Conservation (phyloP, 2,329 filamentous ascomycete species). For the Venturia pyrina region DNA sequence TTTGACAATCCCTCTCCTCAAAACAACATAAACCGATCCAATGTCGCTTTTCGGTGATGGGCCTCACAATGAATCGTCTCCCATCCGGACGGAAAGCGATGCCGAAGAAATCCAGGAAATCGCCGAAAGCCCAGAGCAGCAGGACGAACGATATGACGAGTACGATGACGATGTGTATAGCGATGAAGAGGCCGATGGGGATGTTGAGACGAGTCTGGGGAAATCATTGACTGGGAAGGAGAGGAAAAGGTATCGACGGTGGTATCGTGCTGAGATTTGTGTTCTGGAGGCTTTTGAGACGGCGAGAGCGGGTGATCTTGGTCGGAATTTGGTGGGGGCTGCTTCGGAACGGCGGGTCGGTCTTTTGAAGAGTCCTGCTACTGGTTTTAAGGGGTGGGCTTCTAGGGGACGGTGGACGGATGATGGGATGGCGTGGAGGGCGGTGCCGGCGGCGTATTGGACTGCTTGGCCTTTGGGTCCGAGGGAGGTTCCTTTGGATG, state of each 20-base stretch:
- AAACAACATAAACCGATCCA: constrained; percentile 7
- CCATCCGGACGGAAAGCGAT: neutral
- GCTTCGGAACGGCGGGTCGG: neutral
- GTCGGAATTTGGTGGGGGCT: neutral
- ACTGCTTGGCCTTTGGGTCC: constrained; percentile 73
- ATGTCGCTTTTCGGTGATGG: constrained; percentile 4
- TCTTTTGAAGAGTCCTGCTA: neutral
- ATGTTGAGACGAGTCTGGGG: neutral
- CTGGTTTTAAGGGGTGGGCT: neutral
- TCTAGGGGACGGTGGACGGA: neutral
- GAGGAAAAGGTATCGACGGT: neutral
- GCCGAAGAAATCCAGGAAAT: neutral
- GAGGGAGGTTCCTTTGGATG: constrained; percentile 48
- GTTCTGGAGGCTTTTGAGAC: neutral
- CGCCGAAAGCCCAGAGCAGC: neutral
- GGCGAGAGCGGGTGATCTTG: neutral
- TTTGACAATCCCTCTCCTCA: too few species aligned
- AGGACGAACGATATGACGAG: too few species aligned
- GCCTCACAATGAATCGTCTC: neutral
- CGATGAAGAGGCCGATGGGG: neutral
- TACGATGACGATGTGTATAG: neutral
- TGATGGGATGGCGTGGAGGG: neutral
- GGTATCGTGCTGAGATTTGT: neutral
- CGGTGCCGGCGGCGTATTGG: constrained; percentile 49
- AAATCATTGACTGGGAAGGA: neutral